Base-by-base conservation (phyloP, 75 land plant genomes). In the Selaginella moellendorffii region DNA sequence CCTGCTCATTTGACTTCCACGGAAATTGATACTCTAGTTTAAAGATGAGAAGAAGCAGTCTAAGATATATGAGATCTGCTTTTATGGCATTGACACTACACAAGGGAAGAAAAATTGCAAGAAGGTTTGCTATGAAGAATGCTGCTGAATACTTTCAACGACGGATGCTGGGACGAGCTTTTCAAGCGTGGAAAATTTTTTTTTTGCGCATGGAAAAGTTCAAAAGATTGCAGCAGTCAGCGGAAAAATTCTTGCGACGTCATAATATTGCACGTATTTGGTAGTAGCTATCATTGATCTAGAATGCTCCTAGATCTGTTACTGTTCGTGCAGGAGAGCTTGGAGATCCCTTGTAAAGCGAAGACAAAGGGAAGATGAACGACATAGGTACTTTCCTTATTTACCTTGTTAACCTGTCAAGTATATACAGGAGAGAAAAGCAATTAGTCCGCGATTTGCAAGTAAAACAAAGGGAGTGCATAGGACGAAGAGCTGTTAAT, bases 81-180 rank as follows among this genome's bases (percentile, higher is more conserved):
- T 69, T 74, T 30, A 74, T 61, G 23, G 72, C 75, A 0, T 74
- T 72, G 77, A 74, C 54, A n/a, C 59, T 69, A 18, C 46, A 69
- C n/a, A 24, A 29, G 8, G 63, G 65, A 5, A 46, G 53, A 54
- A 72, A 69, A 51, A 64, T 24, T 8, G 22, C 26, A 0, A 62
- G 67, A 28, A 68, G 53, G 27, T 12, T 23, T 8, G 61, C 31
- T 30, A 0, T 68, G 65, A 52, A 31, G 14, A 52, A 54, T 30
- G 76, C 71, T 2, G 29, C 30, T 12, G 28, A 62, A 9, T 64
- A 46, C 26, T 64, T 27, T 20, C 52, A 23, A 19, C 74, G 58
- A 26, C 36, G 51, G 2, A 24, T 69, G 31, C 24, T 64, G 17
- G 53, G 66, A 54, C 66, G 77, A 20, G 67, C 29, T 1, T 74